phyloP scores from a whole-genome alignment of 768 basidiomycete genomes.

The Aureoboletus auriporus region DNA sequence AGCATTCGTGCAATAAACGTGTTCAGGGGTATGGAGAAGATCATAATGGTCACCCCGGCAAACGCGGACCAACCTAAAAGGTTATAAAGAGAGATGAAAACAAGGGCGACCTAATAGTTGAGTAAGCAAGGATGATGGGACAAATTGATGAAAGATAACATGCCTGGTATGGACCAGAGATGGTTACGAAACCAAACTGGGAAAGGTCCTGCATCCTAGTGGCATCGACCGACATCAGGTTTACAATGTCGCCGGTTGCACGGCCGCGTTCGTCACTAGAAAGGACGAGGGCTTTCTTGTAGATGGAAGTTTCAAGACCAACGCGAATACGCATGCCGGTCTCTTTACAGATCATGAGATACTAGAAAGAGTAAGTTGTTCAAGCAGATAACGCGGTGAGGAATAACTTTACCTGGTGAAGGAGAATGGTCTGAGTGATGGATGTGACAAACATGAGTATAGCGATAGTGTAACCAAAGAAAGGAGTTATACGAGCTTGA shows the following conservation, averaged over 20 bases:
- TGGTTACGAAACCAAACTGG: slow-evolving; percentile 74
- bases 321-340: too few species aligned
- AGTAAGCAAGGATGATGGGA: slow-evolving; percentile 5
- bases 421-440: slow-evolving; percentile 68
- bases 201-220: too few species aligned
- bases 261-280: too few species aligned
- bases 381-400: background rate
- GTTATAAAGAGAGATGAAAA: slow-evolving; percentile 85
- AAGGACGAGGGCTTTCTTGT: too few species aligned
- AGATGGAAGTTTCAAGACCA: too few species aligned
- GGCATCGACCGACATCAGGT: too few species aligned
- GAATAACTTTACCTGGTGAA: slow-evolving; percentile 62
- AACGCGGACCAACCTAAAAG: slow-evolving; percentile 91
- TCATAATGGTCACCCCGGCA: slow-evolving; percentile 84
- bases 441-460: slow-evolving; percentile 77
- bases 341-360: slow-evolving; percentile 79
- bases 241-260: too few species aligned
- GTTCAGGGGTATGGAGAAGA: slow-evolving; percentile 72
- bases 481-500: slow-evolving; percentile 24
- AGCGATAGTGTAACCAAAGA: slow-evolving; percentile 76
- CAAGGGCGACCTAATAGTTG: slow-evolving; percentile 62
- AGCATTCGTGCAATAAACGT: slow-evolving; percentile 65
- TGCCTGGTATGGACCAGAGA: slow-evolving; percentile 87
- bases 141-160: slow-evolving; percentile 2
- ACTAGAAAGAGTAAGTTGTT: slow-evolving; percentile 38